Base-by-base conservation (phyloP, 768 basidiomycete species). In the Phaeotremella fagi region DNA sequence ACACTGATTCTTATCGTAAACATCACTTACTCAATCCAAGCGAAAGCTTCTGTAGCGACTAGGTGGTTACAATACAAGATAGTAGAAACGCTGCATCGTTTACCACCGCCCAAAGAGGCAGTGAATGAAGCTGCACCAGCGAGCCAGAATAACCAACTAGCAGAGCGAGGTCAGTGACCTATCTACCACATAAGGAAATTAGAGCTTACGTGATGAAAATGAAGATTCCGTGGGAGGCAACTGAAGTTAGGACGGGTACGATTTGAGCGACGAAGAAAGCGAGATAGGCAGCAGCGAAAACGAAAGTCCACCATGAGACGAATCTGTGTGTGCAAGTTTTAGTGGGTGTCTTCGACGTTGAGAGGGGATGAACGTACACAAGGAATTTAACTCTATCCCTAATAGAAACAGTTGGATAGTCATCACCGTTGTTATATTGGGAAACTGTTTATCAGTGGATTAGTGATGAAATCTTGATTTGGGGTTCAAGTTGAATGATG, bases 91-190 rank as follows among this genome's bases (percentile, higher is more conserved):
- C 50, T 43, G 48, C 73, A 74, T 33, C 54, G 46, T 22, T 62
- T 45, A 11, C 69, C 67, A 47, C 73, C 73, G n/a, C 64, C 63
- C 23, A 71, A 54, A 44, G 71, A 64, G 28, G 59, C 53, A 23
- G 73, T 69, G 56, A 60, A 61, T 2, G 73, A 58, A 14, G 69
- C 71, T 20, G 63, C 61, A 38, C 59, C 63, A 9, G 71, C 65
- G 43, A 71, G 63, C 73, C 73, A 74, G 66, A 74, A 69, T 33
- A 74, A 31, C 73, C 73, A 74, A n/a, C n/a, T n/a, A n/a, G n/a
- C n/a, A n/a, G n/a, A n/a, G n/a, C n/a, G n/a, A n/a, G n/a, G n/a
- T n/a, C n/a, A n/a, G n/a, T n/a, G n/a, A n/a, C n/a, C n/a, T n/a
- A n/a, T n/a, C n/a, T n/a, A n/a, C n/a, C n/a, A n/a, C n/a, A n/a